Evolutionary conservation across 1,139 yeast genomes (phyloP).

Genomic region (Hemisphaericaspora xylofermentans): DNA sequence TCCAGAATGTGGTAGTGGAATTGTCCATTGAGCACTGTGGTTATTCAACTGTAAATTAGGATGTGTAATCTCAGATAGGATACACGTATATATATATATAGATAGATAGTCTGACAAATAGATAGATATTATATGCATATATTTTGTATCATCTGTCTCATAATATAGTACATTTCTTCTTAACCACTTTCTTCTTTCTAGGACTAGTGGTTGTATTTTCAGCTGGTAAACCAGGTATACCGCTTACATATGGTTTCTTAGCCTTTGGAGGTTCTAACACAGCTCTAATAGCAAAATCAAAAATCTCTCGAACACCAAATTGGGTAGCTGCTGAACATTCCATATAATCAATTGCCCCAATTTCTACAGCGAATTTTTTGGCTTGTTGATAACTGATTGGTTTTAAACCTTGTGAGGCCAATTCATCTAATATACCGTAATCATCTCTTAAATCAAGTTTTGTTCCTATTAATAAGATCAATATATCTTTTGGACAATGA

Average conservation of each 20-base stretch:
- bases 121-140: neutral
- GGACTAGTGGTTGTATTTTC: conserved; percentile 1
- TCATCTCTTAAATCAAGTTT: conserved; percentile 85
- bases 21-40: too few relatives aligned
- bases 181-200: conserved; percentile 37
- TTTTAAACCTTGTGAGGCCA: conserved; percentile 58
- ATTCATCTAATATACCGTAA: conserved; percentile 69
- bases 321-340: conserved; percentile 96
- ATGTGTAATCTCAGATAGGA: too few relatives aligned
- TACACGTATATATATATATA: too few relatives aligned
- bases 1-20: too few relatives aligned
- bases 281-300: conserved; percentile 75
- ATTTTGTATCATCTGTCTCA: conserved; percentile 17
- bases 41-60: too few relatives aligned
- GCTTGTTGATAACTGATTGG: conserved; percentile 71
- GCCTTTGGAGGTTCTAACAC: conserved; percentile 58
- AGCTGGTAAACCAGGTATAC: neutral
- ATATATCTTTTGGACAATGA: conserved; percentile 75
- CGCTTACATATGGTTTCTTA: conserved; percentile 1
- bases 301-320: conserved; percentile 78
- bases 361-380: conserved; percentile 61
- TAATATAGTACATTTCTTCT: conserved; percentile 51
- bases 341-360: conserved; percentile 71
- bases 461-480: conserved; percentile 81
- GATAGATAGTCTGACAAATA: neutral